Evolutionary conservation across 2,329 filamentous ascomycete species (phyloP).

Genomic region (Lasiodiplodia sp.): DNA sequence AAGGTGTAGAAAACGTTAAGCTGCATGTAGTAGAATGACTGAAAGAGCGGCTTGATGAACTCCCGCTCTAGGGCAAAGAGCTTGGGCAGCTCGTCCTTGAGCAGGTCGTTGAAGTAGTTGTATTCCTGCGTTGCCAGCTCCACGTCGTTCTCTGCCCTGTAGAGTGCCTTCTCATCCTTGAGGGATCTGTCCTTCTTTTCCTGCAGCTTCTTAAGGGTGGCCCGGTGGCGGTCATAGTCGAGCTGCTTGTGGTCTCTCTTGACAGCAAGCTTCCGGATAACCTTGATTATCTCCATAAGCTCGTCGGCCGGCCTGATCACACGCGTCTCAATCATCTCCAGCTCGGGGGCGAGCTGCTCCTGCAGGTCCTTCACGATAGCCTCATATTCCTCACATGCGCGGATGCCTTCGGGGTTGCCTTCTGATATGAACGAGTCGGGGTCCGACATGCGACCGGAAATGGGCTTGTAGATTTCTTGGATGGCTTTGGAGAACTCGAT

Average conservation of each 20-base stretch:
- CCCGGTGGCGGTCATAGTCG: constrained; percentile 89
- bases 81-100: constrained; percentile 94
- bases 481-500: constrained; percentile 98
- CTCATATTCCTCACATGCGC: constrained; percentile 96
- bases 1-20: constrained; percentile 98
- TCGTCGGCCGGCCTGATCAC: constrained; percentile 94
- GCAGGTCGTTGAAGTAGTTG: constrained; percentile 96
- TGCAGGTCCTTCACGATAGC: constrained; percentile 88
- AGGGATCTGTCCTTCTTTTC: constrained; percentile 96
- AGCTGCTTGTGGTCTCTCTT: constrained; percentile 98
- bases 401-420: constrained; percentile 91
- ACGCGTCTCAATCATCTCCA: constrained; percentile 95
- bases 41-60: constrained; percentile 96
- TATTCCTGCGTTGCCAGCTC: constrained; percentile 94
- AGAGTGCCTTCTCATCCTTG: constrained; percentile 97
- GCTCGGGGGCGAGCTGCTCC: constrained; percentile 84
- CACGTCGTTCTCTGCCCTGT: constrained; percentile 91
- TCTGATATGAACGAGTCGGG: constrained; percentile 82
- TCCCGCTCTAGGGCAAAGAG: constrained; percentile 89
- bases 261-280: constrained; percentile 83
- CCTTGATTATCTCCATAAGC: constrained; percentile 92
- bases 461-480: constrained; percentile 96
- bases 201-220: constrained; percentile 88
- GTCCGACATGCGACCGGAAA: constrained; percentile 93
- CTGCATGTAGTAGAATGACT: constrained; percentile 99